phyloP scores from a whole-genome alignment of 2,329 filamentous ascomycete species.

The Chrysosphaeria jannelii region DNA sequence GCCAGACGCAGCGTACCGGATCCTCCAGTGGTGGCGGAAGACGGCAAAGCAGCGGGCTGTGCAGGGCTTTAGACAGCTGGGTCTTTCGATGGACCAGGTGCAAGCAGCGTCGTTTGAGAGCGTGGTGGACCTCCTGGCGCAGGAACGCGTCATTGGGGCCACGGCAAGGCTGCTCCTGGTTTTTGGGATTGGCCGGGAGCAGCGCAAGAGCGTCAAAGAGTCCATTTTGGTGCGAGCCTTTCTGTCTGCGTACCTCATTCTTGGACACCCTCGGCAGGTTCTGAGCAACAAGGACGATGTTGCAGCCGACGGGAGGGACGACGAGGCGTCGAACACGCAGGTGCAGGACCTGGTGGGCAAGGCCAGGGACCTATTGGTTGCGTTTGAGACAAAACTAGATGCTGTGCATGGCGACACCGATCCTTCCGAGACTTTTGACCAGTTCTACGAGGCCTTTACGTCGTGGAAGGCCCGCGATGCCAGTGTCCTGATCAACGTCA shows the following conservation, averaged over 20 bases:
- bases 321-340: slow-evolving; percentile 25
- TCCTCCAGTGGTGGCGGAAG: slow-evolving; percentile 42
- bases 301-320: slow-evolving; percentile 11
- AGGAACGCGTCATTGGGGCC: slow-evolving; percentile 30
- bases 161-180: slow-evolving; percentile 38
- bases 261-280: slow-evolving; percentile 51
- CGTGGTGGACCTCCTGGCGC: slow-evolving; percentile 36
- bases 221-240: slow-evolving; percentile 48
- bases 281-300: slow-evolving; percentile 34
- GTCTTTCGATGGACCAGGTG: slow-evolving; percentile 39
- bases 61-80: slow-evolving; percentile 32
- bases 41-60: slow-evolving; percentile 25
- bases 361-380: slow-evolving; percentile 44
- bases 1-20: slow-evolving; percentile 30
- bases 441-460: slow-evolving; percentile 52
- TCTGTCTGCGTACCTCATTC: slow-evolving; percentile 49
- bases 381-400: slow-evolving; percentile 56
- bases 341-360: slow-evolving; percentile 46
- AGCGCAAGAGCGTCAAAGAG: slow-evolving; percentile 28
- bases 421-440: slow-evolving; percentile 39
- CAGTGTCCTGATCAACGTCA: slow-evolving; percentile 46
- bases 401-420: slow-evolving; percentile 33
- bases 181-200: slow-evolving; percentile 37
- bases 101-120: slow-evolving; percentile 41
- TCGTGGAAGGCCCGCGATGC: slow-evolving; percentile 64